Conservation (phyloP, 2,329 filamentous ascomycete genomes). For the Annulohypoxylon truncatum region DNA sequence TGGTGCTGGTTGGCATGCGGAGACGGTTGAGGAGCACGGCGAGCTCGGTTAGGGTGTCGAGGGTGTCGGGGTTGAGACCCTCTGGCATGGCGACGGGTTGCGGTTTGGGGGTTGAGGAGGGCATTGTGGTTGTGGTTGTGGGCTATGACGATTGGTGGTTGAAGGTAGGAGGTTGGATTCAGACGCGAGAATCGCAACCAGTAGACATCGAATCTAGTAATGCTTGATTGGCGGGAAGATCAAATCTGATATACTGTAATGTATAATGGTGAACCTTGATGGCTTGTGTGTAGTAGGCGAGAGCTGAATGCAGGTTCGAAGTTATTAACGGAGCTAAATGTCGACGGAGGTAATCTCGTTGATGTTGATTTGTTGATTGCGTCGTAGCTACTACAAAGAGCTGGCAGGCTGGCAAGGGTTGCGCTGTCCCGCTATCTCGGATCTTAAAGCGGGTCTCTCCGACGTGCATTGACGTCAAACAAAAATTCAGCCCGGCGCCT, state of each 20-base stretch:
- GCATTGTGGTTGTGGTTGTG: slow-evolving; percentile 9
- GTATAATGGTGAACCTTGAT: slow-evolving; percentile 34
- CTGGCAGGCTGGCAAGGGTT: neutral
- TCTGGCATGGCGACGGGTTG: slow-evolving; percentile 63
- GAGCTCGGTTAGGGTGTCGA: slow-evolving; percentile 87
- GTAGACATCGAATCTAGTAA: neutral
- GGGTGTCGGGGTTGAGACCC: slow-evolving; percentile 81
- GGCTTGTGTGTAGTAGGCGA: slow-evolving; percentile 15
- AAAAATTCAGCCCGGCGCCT: slow-evolving; percentile 1
- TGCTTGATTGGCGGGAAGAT: neutral
- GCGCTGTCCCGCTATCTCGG: slow-evolving; percentile 19
- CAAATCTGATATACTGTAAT: neutral
- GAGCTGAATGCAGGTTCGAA: slow-evolving; percentile 17
- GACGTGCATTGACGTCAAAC: slow-evolving; percentile 39
- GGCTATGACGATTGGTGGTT: neutral
- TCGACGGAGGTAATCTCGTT: slow-evolving; percentile 10
- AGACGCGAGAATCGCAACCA: neutral
- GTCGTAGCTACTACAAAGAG: slow-evolving; percentile 5
- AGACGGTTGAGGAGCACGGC: slow-evolving; percentile 82
- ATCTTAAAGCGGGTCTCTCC: slow-evolving; percentile 8
- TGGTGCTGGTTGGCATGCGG: slow-evolving; percentile 59
- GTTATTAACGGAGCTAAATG: slow-evolving; percentile 22
- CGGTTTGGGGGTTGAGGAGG: neutral
- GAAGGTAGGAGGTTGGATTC: neutral
- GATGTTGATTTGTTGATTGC: slow-evolving; percentile 23